phyloP scores from a whole-genome alignment of 257 asterid genomes.

The Penstemon barbatus region DNA sequence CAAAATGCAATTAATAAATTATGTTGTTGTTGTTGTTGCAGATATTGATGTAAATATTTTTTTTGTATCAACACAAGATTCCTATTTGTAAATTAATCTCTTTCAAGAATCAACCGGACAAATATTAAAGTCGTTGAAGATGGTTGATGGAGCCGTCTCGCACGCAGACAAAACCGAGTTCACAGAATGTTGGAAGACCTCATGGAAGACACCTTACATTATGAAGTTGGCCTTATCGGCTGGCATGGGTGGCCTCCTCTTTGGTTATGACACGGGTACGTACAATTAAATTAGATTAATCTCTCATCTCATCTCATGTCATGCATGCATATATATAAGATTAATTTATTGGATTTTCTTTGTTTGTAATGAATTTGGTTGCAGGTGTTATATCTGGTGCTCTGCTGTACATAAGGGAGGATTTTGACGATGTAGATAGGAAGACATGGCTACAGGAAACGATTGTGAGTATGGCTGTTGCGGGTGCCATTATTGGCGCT shows the following conservation, averaged over 20 bases:
- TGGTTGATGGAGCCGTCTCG: slow-evolving; percentile 36
- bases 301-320: neutral
- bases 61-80: slow-evolving; percentile 6
- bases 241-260: slow-evolving; percentile 49
- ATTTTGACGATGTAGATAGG: slow-evolving; percentile 35
- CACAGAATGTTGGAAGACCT: slow-evolving; percentile 46
- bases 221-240: slow-evolving; percentile 48
- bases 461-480: slow-evolving; percentile 69
- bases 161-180: slow-evolving; percentile 37
- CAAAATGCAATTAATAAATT: too few species aligned
- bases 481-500: slow-evolving; percentile 71
- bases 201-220: slow-evolving; percentile 45
- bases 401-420: slow-evolving; percentile 42
- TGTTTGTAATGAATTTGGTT: neutral
- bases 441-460: slow-evolving; percentile 59
- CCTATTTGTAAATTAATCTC: neutral
- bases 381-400: slow-evolving; percentile 52
- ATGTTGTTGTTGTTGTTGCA: neutral
- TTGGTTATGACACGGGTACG: slow-evolving; percentile 44
- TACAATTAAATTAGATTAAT: neutral
- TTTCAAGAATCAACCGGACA: neutral
- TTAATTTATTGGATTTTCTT: too few species aligned
- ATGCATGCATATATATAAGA: neutral
- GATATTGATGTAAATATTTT: neutral
- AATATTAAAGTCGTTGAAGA: neutral